These are phyloP conservation scores for Exophiala sp. DNA, from an alignment of 2,329 filamentous ascomycete genomes.

Conservation along the genomic window DNA sequence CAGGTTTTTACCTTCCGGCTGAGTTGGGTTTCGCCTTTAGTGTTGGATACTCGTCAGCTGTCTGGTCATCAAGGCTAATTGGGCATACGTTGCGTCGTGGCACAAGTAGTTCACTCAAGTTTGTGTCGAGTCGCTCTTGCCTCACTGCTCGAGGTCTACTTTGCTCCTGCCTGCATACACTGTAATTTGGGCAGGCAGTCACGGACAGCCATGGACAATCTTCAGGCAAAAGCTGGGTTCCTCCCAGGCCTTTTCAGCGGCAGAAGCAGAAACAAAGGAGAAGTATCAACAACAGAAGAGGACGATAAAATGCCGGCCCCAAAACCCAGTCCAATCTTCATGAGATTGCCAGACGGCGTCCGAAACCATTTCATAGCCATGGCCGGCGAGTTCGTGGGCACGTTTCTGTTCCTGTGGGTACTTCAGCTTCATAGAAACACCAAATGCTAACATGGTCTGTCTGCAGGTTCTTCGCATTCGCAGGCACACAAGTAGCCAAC, in stretches of 20 bases:
- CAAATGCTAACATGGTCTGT: constrained; percentile 1
- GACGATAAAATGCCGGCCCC: constrained; percentile 23
- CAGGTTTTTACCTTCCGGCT: not conserved
- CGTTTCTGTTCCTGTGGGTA: constrained; percentile 40
- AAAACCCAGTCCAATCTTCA: constrained; percentile 16
- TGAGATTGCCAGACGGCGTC: constrained; percentile 31
- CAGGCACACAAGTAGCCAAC: constrained; percentile 45
- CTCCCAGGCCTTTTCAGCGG: constrained; percentile 24
- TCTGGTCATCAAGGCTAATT: not conserved
- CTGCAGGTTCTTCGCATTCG: constrained; percentile 42
- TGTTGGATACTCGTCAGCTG: constrained; percentile 1
- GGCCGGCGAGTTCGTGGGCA: constrained; percentile 49
- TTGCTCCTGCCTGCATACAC: not conserved
- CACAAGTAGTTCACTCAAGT: not conserved
- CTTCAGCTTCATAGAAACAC: not conserved
- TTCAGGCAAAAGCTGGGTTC: constrained; percentile 21
- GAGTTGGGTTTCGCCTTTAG: not conserved
- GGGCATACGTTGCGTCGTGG: not conserved
- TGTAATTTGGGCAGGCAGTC: not conserved
- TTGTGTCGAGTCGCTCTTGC: constrained; percentile 11
- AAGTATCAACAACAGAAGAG: constrained; percentile 14
- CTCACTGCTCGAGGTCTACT: not conserved
- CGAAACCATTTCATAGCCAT: constrained; percentile 45
- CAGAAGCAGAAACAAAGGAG: constrained; percentile 6
- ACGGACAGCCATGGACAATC: constrained; percentile 23